Conservation (phyloP, 2,329 filamentous ascomycete genomes). For the Phyllachora maydis region DNA sequence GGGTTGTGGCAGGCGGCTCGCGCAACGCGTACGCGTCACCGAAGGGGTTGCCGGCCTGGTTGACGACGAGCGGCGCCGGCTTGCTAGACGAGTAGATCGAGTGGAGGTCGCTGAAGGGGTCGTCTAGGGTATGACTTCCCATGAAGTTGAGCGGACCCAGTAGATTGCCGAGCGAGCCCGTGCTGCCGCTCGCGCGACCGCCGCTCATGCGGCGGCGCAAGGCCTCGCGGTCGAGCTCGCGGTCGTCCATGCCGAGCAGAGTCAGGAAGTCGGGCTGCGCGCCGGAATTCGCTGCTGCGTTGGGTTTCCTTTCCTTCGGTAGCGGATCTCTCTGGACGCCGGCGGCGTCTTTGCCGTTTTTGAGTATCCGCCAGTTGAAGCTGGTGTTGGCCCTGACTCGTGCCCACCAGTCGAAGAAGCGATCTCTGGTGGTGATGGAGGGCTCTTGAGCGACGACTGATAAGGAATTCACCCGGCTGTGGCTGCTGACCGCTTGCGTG, state of each 20-base stretch:
- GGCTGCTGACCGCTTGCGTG: conserved; percentile 12
- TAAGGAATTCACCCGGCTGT: conserved; percentile 16
- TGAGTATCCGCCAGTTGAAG: conserved; percentile 15
- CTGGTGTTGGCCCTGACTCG: conserved; percentile 17
- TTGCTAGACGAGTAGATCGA: conserved; percentile 16
- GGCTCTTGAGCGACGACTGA: conserved; percentile 8
- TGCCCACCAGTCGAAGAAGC: conserved; percentile 22
- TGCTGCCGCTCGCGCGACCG: conserved; percentile 11
- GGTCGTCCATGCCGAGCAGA: conserved; percentile 19
- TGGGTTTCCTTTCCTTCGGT: conserved; percentile 4
- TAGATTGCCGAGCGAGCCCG: conserved; percentile 16
- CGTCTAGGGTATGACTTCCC: conserved; percentile 12
- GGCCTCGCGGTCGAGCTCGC: conserved; percentile 15
- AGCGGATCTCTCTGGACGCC: too few species aligned
- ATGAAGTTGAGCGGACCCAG: conserved; percentile 17
- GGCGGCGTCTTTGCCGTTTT: conserved; percentile 1
- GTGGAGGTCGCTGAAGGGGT: conserved; percentile 29
- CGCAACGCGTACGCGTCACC: conserved; percentile 23
- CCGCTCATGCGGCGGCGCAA: conserved; percentile 12
- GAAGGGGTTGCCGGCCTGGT: conserved; percentile 20
- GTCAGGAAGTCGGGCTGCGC: conserved; percentile 22
- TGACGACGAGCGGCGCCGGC: conserved; percentile 14
- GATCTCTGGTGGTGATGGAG: conserved; percentile 13
- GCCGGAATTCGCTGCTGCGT: too few species aligned
- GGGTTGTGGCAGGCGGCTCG: conserved; percentile 7